Percentiles rank a stretch among this genome's conserved stretches.
phyloP scores from a whole-genome alignment of 495 filamentous ascomycete genomes.

The Penicillium angulare region DNA sequence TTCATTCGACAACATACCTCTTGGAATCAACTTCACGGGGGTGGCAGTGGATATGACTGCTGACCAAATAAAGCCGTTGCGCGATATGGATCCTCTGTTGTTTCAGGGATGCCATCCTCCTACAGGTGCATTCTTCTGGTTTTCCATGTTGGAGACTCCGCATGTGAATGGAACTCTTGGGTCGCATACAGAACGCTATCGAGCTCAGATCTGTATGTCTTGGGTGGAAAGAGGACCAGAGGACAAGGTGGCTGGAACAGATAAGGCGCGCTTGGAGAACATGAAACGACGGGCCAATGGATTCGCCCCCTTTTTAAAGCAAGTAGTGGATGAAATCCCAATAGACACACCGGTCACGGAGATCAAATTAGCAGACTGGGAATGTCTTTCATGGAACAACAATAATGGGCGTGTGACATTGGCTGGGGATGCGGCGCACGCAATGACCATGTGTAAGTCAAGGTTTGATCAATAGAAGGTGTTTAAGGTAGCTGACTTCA shows the following conservation, averaged over 20 bases:
- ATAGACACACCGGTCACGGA: conserved; percentile 43
- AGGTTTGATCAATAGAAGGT: not conserved
- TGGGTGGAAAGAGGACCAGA: conserved; percentile 27
- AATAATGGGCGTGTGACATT: conserved; percentile 46
- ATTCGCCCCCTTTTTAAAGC: conserved; percentile 53
- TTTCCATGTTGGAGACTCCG: conserved; percentile 40
- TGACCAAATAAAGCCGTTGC: conserved; percentile 37
- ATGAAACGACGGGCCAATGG: conserved; percentile 50
- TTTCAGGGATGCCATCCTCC: conserved; percentile 57
- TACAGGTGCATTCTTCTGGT: conserved; percentile 55
- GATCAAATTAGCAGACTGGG: conserved; percentile 54
- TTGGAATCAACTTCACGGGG: conserved; percentile 25
- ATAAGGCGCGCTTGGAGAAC: conserved; percentile 39
- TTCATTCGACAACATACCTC: conserved; percentile 17
- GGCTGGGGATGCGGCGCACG: conserved; percentile 60
- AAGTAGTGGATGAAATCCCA: conserved; percentile 38
- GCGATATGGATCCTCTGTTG: conserved; percentile 55
- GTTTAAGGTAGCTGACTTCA: not conserved
- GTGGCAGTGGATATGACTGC: conserved; percentile 26
- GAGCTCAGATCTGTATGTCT: conserved; percentile 30
- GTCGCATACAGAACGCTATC: conserved; percentile 10
- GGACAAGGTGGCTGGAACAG: conserved; percentile 34
- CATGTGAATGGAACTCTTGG: conserved; percentile 13
- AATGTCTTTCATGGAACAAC: conserved; percentile 45
- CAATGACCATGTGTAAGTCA: conserved; percentile 59